These are phyloP conservation scores for Lecanicillium sp. DNA, from an alignment of 2,329 filamentous ascomycete genomes.

Conservation along the genomic window DNA sequence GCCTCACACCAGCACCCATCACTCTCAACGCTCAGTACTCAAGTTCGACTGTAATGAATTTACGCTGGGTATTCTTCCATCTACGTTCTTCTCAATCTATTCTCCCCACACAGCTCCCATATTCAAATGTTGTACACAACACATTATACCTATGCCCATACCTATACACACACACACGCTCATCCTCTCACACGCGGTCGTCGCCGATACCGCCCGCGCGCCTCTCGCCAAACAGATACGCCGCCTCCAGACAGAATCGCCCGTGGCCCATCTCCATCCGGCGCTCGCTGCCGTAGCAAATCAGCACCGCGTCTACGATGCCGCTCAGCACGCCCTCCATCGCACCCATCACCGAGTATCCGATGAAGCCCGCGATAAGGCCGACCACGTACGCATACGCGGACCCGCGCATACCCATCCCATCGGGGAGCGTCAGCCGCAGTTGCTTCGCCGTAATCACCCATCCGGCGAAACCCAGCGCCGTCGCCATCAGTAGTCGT, in stretches of 20 bases:
- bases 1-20: no score
- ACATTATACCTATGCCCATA: neutral
- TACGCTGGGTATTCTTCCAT: no score
- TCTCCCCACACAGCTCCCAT: no score
- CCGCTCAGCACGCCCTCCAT: slow-evolving; percentile 85
- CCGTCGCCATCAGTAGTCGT: slow-evolving; percentile 83
- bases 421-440: slow-evolving; percentile 50
- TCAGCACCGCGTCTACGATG: slow-evolving; percentile 79
- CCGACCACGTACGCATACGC: slow-evolving; percentile 94
- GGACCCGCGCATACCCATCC: slow-evolving; percentile 61
- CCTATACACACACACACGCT: no score
- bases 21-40: no score
- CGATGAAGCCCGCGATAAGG: slow-evolving; percentile 86
- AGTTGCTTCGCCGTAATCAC: slow-evolving; percentile 83
- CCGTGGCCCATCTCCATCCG: slow-evolving; percentile 60
- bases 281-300: slow-evolving; percentile 92
- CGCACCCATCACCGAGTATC: slow-evolving; percentile 85
- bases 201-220: slow-evolving; percentile 24
- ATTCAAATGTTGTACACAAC: no score
- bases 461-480: slow-evolving; percentile 93
- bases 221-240: slow-evolving; percentile 75
- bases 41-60: no score
- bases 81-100: no score
- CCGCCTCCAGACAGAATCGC: slow-evolving; percentile 87
- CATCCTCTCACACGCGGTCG: slow-evolving; percentile 14